Conservation (phyloP, 352 stramenopile species). For the Phytophthora rubi region DNA sequence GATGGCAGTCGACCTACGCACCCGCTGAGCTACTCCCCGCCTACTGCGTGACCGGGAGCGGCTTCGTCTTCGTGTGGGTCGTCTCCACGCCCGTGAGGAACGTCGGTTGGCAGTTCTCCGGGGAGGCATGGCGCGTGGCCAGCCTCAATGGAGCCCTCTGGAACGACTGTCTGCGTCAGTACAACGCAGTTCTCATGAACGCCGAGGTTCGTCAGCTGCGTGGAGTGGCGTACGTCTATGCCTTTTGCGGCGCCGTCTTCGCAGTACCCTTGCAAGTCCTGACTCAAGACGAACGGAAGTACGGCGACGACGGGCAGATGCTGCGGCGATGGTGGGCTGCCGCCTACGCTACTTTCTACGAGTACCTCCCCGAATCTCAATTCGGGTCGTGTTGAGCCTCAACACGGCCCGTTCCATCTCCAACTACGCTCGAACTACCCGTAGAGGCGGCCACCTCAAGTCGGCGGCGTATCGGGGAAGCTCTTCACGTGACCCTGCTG, state of each 20-base stretch:
- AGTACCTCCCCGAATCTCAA: not conserved
- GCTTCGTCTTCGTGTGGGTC: too few species aligned
- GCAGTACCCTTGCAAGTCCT: not conserved
- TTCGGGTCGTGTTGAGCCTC: too few species aligned
- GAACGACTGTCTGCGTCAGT: not conserved
- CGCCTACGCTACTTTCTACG: not conserved
- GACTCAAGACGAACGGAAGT: not conserved
- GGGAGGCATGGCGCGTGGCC: too few species aligned
- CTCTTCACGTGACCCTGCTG: not conserved
- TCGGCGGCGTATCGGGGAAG: not conserved
- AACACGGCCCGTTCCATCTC: not conserved
- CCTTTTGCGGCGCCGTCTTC: not conserved
- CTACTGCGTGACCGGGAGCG: too few species aligned
- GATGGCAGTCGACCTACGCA: too few species aligned
- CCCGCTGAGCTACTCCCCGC: too few species aligned
- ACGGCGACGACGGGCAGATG: not conserved
- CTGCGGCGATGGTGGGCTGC: not conserved
- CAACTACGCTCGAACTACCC: too few species aligned
- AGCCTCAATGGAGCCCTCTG: too few species aligned
- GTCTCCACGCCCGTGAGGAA: too few species aligned
- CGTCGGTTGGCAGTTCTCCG: too few species aligned
- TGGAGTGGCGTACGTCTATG: not conserved
- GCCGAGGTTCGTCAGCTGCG: not conserved
- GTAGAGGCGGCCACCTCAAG: not conserved
- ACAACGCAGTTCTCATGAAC: not conserved